These are phyloP conservation scores for Fusarium sp. DNA, from an alignment of 2,329 filamentous ascomycete genomes.

Conservation along the genomic window DNA sequence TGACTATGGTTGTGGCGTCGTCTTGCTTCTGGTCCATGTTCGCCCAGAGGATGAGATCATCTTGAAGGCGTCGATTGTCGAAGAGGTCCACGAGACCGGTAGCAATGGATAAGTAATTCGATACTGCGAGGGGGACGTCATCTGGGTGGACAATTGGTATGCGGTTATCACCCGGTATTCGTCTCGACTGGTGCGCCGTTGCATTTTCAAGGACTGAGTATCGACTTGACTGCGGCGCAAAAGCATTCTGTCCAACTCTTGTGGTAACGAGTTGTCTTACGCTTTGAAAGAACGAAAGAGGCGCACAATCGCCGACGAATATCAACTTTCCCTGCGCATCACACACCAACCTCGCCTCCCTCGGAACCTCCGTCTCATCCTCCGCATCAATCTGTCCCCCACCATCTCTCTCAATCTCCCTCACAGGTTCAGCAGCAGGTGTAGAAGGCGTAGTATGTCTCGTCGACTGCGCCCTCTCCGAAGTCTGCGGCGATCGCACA, in stretches of 20 bases:
- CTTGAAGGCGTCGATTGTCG: conserved; percentile 49
- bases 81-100: conserved; percentile 60
- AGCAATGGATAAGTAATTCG: conserved; percentile 51
- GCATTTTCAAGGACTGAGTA: conserved; percentile 60
- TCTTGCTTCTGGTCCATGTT: conserved; percentile 44
- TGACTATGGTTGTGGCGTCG: conserved; percentile 52
- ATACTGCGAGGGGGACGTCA: conserved; percentile 44
- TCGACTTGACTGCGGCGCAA: conserved; percentile 59
- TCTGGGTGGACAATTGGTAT: conserved; percentile 42
- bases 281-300: conserved; percentile 64
- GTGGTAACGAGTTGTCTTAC: conserved; percentile 61
- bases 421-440: neutral
- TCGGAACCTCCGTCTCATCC: conserved; percentile 63
- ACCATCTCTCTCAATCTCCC: neutral
- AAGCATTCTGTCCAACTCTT: conserved; percentile 57
- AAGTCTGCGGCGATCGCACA: conserved; percentile 31
- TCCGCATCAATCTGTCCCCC: conserved; percentile 42
- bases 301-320: conserved; percentile 65
- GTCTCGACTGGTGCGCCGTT: conserved; percentile 36
- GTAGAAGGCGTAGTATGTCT: conserved; percentile 30
- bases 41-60: conserved; percentile 55
- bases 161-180: conserved; percentile 24
- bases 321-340: conserved; percentile 63
- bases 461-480: conserved; percentile 20
- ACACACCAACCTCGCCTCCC: conserved; percentile 60